phyloP scores from a whole-genome alignment of 2,329 filamentous ascomycete genomes.

The Bipolaris bicolor region DNA sequence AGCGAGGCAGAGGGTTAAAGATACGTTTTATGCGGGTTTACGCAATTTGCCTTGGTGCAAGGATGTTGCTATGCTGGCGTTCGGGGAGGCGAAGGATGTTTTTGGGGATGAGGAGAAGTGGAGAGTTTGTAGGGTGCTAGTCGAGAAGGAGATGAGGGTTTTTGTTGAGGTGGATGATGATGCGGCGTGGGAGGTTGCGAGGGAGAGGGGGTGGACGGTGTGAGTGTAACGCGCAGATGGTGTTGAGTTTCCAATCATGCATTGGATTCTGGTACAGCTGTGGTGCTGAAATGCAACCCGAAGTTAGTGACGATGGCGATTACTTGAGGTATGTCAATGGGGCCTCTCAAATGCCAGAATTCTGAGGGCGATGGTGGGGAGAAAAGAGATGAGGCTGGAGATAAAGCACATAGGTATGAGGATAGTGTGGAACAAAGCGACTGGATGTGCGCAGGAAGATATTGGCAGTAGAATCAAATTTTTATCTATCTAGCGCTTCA shows the following conservation, averaged over 20 bases:
- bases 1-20: constrained; percentile 53
- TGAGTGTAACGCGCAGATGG: neutral
- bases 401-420: neutral
- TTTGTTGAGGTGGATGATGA: constrained; percentile 56
- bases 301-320: no score
- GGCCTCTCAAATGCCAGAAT: neutral
- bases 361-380: neutral
- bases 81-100: constrained; percentile 48
- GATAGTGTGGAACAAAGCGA: neutral
- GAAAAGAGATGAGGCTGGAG: neutral
- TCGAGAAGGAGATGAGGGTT: constrained; percentile 67
- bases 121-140: constrained; percentile 61
- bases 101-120: constrained; percentile 57
- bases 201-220: neutral
- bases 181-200: neutral
- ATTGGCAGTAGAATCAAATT: neutral
- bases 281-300: no score
- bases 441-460: neutral
- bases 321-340: neutral
- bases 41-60: constrained; percentile 68
- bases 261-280: no score
- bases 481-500: neutral
- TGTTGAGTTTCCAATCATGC: no score
- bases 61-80: constrained; percentile 63
- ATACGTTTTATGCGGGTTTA: constrained; percentile 63